Percentiles rank a stretch among this genome's conserved stretches.
Evolutionary conservation across 176 grass and related monocot species (phyloP).

Genomic region (Aegilops umbellulata): DNA sequence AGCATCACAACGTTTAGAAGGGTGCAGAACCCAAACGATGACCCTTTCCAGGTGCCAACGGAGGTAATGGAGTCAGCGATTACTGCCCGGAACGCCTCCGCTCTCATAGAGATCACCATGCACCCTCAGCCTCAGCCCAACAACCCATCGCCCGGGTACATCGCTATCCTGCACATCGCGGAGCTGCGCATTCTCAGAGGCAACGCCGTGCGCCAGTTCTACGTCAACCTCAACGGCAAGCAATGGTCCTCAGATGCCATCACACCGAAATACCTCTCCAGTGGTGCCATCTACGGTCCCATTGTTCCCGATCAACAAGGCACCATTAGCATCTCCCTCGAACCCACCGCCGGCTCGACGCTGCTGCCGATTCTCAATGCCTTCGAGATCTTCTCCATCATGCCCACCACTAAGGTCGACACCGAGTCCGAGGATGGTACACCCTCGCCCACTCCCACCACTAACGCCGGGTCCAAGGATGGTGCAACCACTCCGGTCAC

Average conservation of each 20-base stretch:
- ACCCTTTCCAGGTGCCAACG: constrained; percentile 18
- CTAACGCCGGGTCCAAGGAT: no score
- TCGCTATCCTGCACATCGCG: constrained; percentile 20
- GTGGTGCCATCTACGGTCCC: background rate
- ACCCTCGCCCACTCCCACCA: no score
- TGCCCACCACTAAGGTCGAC: background rate
- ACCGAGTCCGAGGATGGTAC: constrained; percentile 51
- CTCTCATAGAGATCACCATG: background rate
- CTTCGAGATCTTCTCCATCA: constrained; percentile 37
- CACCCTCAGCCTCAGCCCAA: background rate
- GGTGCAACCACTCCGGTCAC: no score
- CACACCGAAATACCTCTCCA: constrained; percentile 18
- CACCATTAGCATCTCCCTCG: constrained; percentile 32
- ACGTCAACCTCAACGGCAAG: constrained; percentile 23
- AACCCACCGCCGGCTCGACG: constrained; percentile 41
- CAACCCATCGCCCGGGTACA: background rate
- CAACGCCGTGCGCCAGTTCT: constrained; percentile 35
- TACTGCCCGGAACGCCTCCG: background rate
- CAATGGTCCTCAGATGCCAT: background rate
- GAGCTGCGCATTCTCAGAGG: constrained; percentile 31
- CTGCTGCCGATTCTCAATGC: constrained; percentile 61
- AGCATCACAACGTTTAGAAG: constrained; percentile 27
- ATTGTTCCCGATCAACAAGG: background rate
- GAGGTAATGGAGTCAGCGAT: constrained; percentile 44
- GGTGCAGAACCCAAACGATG: background rate